A percentile compares a stretch with the other conserved stretches of the same genome.
Conservation (phyloP, 2,329 filamentous ascomycete genomes). For the Clarireedia paspali region DNA sequence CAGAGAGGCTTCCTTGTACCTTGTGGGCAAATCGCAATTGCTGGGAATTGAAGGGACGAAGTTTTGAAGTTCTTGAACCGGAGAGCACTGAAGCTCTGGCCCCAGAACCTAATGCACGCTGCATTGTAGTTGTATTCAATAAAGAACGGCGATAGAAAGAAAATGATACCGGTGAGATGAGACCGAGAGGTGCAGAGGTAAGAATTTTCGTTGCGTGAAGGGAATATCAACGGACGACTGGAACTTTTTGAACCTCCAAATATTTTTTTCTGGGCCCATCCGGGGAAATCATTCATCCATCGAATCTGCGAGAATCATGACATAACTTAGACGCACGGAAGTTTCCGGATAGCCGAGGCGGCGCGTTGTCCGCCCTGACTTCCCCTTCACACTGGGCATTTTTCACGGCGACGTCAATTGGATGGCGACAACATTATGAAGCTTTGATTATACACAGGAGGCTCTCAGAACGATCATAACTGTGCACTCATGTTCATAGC, state of each 20-base stretch:
- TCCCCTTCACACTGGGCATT: not conserved
- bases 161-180: not conserved
- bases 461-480: too few relatives aligned
- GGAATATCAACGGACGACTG: not conserved
- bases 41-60: constrained; percentile 54
- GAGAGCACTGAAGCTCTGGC: constrained; percentile 76
- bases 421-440: too few relatives aligned
- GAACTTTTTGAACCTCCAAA: not conserved
- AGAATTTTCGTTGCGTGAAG: not conserved
- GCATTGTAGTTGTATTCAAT: constrained; percentile 57
- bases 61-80: constrained; percentile 54
- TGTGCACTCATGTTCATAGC: too few relatives aligned
- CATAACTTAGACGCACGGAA: not conserved
- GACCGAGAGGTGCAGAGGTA: not conserved
- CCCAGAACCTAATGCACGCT: constrained; percentile 85
- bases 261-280: not conserved
- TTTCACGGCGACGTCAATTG: not conserved
- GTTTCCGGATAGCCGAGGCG: not conserved
- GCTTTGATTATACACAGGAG: too few relatives aligned
- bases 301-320: not conserved
- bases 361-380: not conserved
- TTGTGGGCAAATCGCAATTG: constrained; percentile 97
- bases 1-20: constrained; percentile 44
- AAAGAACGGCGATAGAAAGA: constrained; percentile 1
- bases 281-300: not conserved